Evolutionary conservation across 768 basidiomycete species (phyloP).

Genomic region (Amanita rimosa): DNA sequence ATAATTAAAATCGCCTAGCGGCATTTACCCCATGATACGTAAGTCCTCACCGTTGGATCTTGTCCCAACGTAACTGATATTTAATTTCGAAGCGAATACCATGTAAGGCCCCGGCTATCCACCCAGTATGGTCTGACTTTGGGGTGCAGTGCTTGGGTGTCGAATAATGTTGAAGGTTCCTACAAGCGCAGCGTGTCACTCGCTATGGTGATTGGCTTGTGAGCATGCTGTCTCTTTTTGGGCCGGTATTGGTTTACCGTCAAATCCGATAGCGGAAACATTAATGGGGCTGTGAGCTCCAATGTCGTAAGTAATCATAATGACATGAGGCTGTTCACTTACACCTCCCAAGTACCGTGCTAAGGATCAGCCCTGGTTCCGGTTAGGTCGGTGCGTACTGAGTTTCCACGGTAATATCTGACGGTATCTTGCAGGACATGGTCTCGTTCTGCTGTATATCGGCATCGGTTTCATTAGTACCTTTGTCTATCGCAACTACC

Average conservation of each 20-base stretch:
- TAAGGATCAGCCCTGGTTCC: constrained; percentile 58
- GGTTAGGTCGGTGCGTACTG: constrained; percentile 28
- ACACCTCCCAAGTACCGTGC: constrained; percentile 40
- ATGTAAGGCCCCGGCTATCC: constrained; percentile 24
- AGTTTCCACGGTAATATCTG: constrained; percentile 13
- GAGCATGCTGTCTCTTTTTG: constrained; percentile 9
- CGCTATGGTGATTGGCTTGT: constrained; percentile 61
- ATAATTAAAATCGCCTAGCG: constrained; percentile 22
- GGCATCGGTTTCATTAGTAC: constrained; percentile 46
- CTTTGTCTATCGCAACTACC: constrained; percentile 23
- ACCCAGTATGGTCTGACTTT: background rate
- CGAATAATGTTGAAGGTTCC: constrained; percentile 64
- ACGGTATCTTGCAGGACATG: constrained; percentile 15
- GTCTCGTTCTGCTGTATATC: constrained; percentile 63
- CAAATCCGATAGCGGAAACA: constrained; percentile 38
- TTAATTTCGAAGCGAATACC: constrained; percentile 36
- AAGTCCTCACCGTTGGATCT: constrained; percentile 15
- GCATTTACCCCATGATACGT: constrained; percentile 69
- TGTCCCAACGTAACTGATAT: background rate
- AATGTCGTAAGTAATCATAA: constrained; percentile 43
- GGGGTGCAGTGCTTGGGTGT: constrained; percentile 35
- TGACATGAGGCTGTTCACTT: background rate
- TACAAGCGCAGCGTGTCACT: constrained; percentile 68
- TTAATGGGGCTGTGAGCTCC: constrained; percentile 69
- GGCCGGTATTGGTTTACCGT: background rate